Evolutionary conservation across 768 basidiomycete genomes (phyloP), one percentile per base, ranked within the genome.

Genomic region (Lactarius psammicola): DNA sequence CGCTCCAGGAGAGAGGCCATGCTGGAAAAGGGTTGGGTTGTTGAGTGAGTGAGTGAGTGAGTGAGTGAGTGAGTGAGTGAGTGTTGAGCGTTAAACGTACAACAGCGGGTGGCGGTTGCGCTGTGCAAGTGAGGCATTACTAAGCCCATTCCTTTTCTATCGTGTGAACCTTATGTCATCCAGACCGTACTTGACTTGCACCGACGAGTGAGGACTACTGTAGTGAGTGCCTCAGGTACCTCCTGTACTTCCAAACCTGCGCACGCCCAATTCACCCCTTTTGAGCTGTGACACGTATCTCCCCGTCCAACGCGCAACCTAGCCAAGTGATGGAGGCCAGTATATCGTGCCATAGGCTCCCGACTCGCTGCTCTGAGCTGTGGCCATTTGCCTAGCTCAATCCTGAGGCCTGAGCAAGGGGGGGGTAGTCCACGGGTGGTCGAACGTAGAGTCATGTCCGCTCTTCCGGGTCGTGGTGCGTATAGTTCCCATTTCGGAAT

Each of bases 321-420:
- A 17, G 38, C 38, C 68, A 53, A 64, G 60, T 11, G 77, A 81
- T 26, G 82, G 82, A n/a, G 82, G 55, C 85, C 86, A n/a, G 0
- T 86, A 87, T 77, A 84, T 83, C 67, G 85, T 85, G 0, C 85
- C 87, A 0, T 81, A 82, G 87, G 69, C 71, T 69, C n/a, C n/a
- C n/a, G n/a, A n/a, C n/a, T n/a, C 53, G 11, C 42, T 2, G 20
- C 26, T 20, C 60, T 56, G 18, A 76, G 73, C 57, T 76, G 74
- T 74, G 73, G 72, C 9, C 70, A 70, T 46, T 64, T 76, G 36
- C 70, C 74, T 23, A 73, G 67, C 56, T 71, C 72, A 18, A 71
- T 71, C 70, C n/a, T 75, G 55, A 67, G 64, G 71, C 70, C 59
- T 75, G 53, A 67, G 65, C 57, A 69, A 73, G 36, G n/a, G n/a